Conservation (phyloP, 2,329 filamentous ascomycete species). For the Pestalotiopsis sp. region DNA sequence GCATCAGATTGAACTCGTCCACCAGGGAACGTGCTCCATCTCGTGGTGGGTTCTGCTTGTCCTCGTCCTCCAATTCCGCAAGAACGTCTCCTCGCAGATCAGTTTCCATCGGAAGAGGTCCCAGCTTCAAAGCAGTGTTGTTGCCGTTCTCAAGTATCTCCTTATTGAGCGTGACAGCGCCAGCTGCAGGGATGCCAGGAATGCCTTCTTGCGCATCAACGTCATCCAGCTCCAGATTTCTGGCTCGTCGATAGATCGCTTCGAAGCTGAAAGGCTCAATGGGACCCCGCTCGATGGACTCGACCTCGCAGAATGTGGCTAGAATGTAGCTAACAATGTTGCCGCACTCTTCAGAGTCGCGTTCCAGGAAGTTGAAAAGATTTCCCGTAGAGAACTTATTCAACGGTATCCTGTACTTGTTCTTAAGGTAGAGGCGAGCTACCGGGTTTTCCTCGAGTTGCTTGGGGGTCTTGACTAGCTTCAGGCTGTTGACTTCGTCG, state of each 20-base stretch:
- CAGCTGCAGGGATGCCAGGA: constrained; percentile 60
- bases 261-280: constrained; percentile 67
- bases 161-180: constrained; percentile 54
- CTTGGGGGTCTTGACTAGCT: constrained; percentile 72
- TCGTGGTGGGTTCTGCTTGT: constrained; percentile 72
- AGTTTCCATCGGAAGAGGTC: constrained; percentile 79
- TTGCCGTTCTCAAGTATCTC: constrained; percentile 61
- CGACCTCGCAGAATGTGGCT: constrained; percentile 59
- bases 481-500: constrained; percentile 79
- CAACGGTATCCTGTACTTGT: constrained; percentile 89
- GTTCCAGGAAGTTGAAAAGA: constrained; percentile 85
- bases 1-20: constrained; percentile 83
- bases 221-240: constrained; percentile 65
- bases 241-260: constrained; percentile 60
- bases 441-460: constrained; percentile 77
- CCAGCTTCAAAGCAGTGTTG: constrained; percentile 68
- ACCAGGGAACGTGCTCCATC: constrained; percentile 74
- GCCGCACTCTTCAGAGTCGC: constrained; percentile 81
- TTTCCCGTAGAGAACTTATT: constrained; percentile 82
- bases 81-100: constrained; percentile 85
- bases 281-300: constrained; percentile 61
- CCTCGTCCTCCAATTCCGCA: constrained; percentile 84
- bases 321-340: constrained; percentile 77
- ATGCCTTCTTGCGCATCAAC: constrained; percentile 67
- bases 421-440: constrained; percentile 80